Evolutionary conservation across 2,329 filamentous ascomycete genomes (phyloP), one percentile per base, ranked within the genome.

Genomic region (Trichophyton schoenleinii): DNA sequence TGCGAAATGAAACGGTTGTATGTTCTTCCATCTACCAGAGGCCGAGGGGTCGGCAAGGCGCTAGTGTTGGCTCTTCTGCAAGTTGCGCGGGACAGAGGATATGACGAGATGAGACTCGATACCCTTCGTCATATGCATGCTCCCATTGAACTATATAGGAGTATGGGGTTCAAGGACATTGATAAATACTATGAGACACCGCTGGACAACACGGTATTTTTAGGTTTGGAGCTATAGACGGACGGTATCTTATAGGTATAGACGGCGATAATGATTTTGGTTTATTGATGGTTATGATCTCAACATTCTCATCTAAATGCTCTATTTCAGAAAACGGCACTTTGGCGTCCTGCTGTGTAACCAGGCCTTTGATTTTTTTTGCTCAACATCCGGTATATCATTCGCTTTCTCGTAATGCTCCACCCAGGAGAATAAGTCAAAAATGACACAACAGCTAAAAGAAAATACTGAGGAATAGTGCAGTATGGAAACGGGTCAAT

Each of bases 1-100:
- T 80, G 78, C 65, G 83, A 85, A 68, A 79, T 85, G 72, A 85
- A 85, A 68, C 74, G 82, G 1, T 72, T 85, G 0, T 85, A 82
- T 65, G 75, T 82, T 7, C 63, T 71, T 1, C 79, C 79, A 0
- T 67, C 71, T 46, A 75, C 76, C 1, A 76, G 82, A 25, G 79
- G 81, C 1, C 65, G 74, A 11, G 80, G 81, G 0, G 67, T 81
- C 1, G 81, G 81, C 0, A 75, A 73, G 58, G 71, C 72, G 2
- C 70, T 85, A 18, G 74, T 81, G 3, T 69, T 75, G 53, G 70
- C 68, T 0, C 74, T 79, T 2, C 66, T 85, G 3, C 67, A 68
- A 3, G 70, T 72, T 38, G 83, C 81, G 22, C 73, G 67, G 61
- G 66, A 72, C 3, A 61, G 80, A 49, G 79, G 79, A 0, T 85